Evolutionary conservation across 164 flowering plant species (phyloP).

Genomic region (Echeveria elegans): DNA sequence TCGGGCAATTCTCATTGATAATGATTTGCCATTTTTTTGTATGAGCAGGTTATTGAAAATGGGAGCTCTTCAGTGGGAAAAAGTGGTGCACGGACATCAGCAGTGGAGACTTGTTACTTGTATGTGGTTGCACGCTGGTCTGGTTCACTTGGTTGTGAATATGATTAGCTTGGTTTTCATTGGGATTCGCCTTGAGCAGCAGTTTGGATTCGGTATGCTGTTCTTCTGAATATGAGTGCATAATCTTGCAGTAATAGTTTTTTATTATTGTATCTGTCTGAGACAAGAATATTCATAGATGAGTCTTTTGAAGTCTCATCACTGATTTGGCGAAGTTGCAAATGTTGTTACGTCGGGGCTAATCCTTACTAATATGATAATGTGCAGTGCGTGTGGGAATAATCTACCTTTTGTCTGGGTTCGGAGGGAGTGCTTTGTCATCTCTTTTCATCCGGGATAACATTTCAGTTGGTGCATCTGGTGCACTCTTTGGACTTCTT

Average conservation of each 20-base stretch:
- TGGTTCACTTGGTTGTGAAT: conserved; percentile 65
- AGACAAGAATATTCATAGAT: neutral
- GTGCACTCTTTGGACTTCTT: conserved; percentile 85
- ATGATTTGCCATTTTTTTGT: neutral
- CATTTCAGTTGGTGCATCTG: conserved; percentile 85
- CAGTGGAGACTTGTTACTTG: conserved; percentile 81
- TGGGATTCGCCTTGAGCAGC: conserved; percentile 85
- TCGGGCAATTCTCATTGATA: no score
- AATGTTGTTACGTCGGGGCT: neutral
- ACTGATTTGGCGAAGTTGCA: no score
- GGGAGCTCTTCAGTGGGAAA: conserved; percentile 60
- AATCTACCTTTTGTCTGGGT: conserved; percentile 64
- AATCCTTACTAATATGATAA: neutral
- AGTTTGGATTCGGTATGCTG: conserved; percentile 75
- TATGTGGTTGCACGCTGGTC: conserved; percentile 84
- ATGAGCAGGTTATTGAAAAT: conserved; percentile 48
- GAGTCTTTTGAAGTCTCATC: neutral
- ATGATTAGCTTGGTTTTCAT: conserved; percentile 70
- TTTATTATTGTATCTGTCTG: neutral
- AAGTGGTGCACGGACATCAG: conserved; percentile 51
- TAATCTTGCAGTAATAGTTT: no score
- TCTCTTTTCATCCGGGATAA: conserved; percentile 42
- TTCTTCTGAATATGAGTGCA: neutral
- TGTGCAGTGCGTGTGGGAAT: conserved; percentile 57
- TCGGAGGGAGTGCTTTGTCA: conserved; percentile 72